Conservation (phyloP, 345 rosid species). For the Eucalyptus lansdowneana region DNA sequence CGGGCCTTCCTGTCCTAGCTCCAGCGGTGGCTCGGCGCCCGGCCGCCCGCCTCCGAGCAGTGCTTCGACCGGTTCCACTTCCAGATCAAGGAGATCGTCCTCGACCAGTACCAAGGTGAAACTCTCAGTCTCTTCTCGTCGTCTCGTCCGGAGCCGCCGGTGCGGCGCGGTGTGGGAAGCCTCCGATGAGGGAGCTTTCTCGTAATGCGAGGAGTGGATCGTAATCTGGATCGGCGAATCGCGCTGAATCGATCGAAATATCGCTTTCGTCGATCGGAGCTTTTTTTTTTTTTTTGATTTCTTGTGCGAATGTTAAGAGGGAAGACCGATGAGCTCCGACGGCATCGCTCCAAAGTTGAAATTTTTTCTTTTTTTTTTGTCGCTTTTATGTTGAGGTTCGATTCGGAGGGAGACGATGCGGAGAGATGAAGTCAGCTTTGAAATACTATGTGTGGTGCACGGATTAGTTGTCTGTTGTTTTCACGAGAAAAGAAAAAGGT, state of each 20-base stretch:
- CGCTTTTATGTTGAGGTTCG: not conserved
- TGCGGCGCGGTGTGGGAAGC: not conserved
- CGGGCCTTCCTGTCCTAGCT: slow-evolving; percentile 66
- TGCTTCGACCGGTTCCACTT: slow-evolving; percentile 62
- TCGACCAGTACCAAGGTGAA: slow-evolving; percentile 64
- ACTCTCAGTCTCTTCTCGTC: not conserved
- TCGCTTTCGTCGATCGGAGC: not conserved
- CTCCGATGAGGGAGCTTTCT: not conserved
- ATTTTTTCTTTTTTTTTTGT: not conserved
- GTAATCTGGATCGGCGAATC: not conserved
- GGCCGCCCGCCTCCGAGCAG: slow-evolving; percentile 15
- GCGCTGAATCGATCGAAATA: not conserved
- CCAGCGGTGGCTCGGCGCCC: slow-evolving; percentile 30
- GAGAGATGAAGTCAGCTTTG: not conserved
- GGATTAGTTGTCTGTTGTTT: not conserved
- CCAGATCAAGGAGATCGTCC: slow-evolving; percentile 58
- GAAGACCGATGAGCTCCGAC: not conserved
- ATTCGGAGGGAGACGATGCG: not conserved
- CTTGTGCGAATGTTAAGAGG: not conserved
- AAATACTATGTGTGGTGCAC: not conserved
- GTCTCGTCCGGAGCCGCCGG: not conserved
- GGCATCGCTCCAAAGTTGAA: not conserved
- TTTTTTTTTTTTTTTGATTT: not conserved
- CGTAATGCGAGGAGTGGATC: not conserved
- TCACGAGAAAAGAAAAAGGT: not conserved